Evolutionary conservation across 495 filamentous ascomycete genomes (phyloP).

Genomic region (Xylaria scruposa): DNA sequence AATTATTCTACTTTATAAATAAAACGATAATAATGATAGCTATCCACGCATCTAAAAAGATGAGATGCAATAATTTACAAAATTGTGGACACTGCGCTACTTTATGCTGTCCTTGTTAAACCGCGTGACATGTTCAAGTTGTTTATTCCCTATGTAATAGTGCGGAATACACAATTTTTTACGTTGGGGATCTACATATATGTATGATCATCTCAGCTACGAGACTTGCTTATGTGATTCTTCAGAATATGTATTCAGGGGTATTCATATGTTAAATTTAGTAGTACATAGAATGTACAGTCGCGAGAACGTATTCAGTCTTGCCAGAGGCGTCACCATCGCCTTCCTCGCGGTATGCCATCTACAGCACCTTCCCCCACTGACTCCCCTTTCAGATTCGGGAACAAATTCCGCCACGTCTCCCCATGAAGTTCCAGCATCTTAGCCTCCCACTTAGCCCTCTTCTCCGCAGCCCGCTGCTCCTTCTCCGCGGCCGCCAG

Average conservation of each 20-base stretch:
- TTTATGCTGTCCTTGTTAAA: not conserved
- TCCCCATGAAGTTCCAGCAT: constrained; percentile 28
- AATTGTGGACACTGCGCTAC: not conserved
- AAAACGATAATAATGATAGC: not conserved
- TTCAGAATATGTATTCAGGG: not conserved
- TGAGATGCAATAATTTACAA: not conserved
- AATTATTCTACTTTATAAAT: not conserved
- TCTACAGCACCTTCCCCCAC: not conserved
- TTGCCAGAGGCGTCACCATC: not conserved
- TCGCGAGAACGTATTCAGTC: not conserved
- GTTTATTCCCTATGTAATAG: not conserved
- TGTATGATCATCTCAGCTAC: not conserved
- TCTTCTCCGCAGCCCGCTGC: constrained; percentile 28
- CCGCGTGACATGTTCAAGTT: not conserved
- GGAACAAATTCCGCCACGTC: constrained; percentile 29
- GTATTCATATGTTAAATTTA: not conserved
- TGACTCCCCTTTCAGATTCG: not conserved
- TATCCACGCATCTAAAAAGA: not conserved
- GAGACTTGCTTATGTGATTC: not conserved
- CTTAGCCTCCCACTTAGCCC: constrained; percentile 30
- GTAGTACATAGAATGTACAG: constrained; percentile 2
- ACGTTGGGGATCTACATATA: not conserved
- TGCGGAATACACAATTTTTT: not conserved
- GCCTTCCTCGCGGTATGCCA: not conserved
- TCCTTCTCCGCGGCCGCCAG: constrained; percentile 51